phyloP scores from a whole-genome alignment of 306 rosid species.

The Ziziphus jujuba region DNA sequence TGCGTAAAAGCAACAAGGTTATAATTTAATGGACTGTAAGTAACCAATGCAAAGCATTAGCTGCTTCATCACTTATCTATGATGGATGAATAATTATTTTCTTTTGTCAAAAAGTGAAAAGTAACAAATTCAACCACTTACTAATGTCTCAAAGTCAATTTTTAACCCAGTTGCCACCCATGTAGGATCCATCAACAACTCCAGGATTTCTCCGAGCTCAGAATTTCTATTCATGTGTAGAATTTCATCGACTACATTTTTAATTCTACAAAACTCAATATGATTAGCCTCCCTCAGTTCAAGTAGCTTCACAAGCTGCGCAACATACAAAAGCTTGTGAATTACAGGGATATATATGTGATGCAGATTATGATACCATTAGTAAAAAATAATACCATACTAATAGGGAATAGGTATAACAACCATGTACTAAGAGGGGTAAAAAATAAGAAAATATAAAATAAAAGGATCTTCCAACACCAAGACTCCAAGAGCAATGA shows the following conservation, averaged over 20 bases:
- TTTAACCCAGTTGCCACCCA: slow-evolving; percentile 91
- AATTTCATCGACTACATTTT: slow-evolving; percentile 82
- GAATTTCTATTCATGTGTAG: slow-evolving; percentile 61
- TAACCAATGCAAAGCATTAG: not conserved
- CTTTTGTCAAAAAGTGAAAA: slow-evolving; percentile 3
- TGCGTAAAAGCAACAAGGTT: not conserved
- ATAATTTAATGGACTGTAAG: not conserved
- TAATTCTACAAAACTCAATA: slow-evolving; percentile 88
- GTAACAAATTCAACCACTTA: slow-evolving; percentile 40
- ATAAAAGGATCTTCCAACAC: not conserved
- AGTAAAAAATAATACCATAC: too few species aligned
- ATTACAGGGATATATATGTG: slow-evolving; percentile 2
- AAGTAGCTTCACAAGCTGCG: slow-evolving; percentile 95
- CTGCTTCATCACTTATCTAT: not conserved
- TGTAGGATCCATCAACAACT: slow-evolving; percentile 80
- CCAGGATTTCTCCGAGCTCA: slow-evolving; percentile 69
- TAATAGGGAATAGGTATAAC: too few species aligned
- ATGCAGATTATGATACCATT: too few species aligned
- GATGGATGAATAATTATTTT: slow-evolving; percentile 6
- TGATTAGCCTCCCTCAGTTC: slow-evolving; percentile 94
- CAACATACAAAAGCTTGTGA: slow-evolving; percentile 26
- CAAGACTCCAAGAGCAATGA: not conserved
- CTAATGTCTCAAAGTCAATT: slow-evolving; percentile 71
- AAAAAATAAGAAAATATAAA: too few species aligned
- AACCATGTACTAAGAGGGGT: too few species aligned